Conservation (phyloP, 768 basidiomycete genomes). For the Exidia glandulosa region DNA sequence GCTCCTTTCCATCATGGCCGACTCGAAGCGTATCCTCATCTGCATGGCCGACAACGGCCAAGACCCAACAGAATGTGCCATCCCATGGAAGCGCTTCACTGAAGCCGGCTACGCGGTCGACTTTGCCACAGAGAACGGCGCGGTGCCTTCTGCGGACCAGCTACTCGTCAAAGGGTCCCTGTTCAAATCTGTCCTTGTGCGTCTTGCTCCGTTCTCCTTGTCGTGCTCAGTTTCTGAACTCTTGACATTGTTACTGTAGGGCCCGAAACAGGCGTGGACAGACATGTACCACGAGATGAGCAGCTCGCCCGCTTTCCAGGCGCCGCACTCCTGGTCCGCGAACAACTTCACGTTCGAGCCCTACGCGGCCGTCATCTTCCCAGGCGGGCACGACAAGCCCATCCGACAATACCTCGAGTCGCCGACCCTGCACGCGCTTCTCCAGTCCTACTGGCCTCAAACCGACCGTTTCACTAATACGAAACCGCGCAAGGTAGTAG, state of each 20-base stretch:
- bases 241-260: not conserved
- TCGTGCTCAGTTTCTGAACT: not conserved
- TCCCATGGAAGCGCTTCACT: not conserved
- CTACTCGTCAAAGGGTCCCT: not conserved
- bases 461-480: no score
- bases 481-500: not conserved
- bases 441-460: not conserved
- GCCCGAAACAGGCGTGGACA: not conserved
- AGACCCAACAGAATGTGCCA: slow-evolving; percentile 4
- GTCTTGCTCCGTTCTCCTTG: no score
- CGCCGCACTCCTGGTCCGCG: slow-evolving; percentile 1
- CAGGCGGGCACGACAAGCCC: slow-evolving; percentile 5
- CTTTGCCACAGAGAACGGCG: slow-evolving; percentile 2
- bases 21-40: not conserved
- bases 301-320: not conserved
- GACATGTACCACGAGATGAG: not conserved
- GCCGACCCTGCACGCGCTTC: not conserved
- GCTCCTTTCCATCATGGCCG: not conserved
- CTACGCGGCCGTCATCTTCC: slow-evolving; percentile 4
- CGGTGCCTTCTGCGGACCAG: not conserved
- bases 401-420: slow-evolving; percentile 5
- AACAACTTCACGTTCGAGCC: not conserved
- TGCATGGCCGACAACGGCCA: slow-evolving; percentile 2
- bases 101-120: not conserved
- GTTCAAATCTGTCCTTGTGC: not conserved